A percentile compares a stretch with the other conserved stretches of the same genome.
Conservation (phyloP, 2,329 filamentous ascomycete genomes). For the Didymella glomerata region DNA sequence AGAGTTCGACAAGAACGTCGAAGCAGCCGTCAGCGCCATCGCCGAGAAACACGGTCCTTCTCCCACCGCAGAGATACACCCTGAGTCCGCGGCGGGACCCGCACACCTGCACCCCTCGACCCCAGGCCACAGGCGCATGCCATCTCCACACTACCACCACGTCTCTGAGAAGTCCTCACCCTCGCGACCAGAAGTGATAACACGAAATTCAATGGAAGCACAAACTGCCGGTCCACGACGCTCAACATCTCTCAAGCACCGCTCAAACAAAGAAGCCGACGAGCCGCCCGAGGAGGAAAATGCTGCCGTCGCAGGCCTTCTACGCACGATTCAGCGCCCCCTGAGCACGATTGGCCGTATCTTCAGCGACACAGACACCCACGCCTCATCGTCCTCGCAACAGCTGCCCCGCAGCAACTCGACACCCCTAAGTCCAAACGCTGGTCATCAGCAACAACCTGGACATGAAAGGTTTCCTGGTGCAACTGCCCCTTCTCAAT, state of each 20-base stretch:
- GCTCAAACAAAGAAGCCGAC: constrained; percentile 23
- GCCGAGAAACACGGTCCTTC: constrained; percentile 77
- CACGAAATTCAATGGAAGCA: constrained; percentile 67
- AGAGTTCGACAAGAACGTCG: constrained; percentile 96
- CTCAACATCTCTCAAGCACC: constrained; percentile 61
- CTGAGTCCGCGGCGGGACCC: constrained; percentile 25
- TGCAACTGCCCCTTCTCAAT: constrained; percentile 1
- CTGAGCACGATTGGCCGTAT: constrained; percentile 93
- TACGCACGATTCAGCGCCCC: constrained; percentile 90
- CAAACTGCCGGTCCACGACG: constrained; percentile 67
- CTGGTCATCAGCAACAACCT: constrained; percentile 51
- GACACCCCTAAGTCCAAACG: constrained; percentile 58
- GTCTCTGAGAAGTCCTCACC: constrained; percentile 60
- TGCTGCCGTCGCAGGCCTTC: constrained; percentile 81
- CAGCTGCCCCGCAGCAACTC: constrained; percentile 59
- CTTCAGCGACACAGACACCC: constrained; percentile 74
- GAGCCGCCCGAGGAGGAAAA: constrained; percentile 70
- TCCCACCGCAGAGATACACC: constrained; percentile 52
- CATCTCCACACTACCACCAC: constrained; percentile 55
- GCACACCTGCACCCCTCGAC: constrained; percentile 31
- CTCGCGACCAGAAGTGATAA: constrained; percentile 65
- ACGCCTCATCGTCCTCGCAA: constrained; percentile 28
- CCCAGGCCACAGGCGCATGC: constrained; percentile 46
- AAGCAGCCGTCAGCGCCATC: constrained; percentile 93
- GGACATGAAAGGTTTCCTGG: constrained; percentile 49